Conservation (phyloP, 108 stramenopile genomes). For the Pseudonitzschia multiseries region DNA sequence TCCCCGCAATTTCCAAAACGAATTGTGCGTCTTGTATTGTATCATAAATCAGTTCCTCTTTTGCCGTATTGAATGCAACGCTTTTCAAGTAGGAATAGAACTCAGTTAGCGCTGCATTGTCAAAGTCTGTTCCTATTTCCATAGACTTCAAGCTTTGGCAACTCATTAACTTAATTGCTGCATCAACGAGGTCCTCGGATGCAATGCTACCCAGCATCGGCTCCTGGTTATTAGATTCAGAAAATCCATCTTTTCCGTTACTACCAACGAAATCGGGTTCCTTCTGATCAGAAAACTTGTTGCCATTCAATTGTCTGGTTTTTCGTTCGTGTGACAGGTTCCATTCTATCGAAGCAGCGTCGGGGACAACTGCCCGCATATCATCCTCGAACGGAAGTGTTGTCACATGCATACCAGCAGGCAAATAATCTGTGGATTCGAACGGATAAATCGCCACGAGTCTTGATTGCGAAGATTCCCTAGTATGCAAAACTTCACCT, state of each 20-base stretch:
- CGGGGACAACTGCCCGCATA: conserved; percentile 33
- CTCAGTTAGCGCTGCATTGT: conserved; percentile 64
- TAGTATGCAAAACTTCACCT: conserved; percentile 56
- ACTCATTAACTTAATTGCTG: conserved; percentile 55
- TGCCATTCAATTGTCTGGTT: neutral
- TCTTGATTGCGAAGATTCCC: conserved; percentile 43
- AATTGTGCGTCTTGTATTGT: conserved; percentile 34
- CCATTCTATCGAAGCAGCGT: conserved; percentile 27
- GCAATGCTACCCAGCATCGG: conserved; percentile 17
- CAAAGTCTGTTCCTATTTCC: conserved; percentile 52
- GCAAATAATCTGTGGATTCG: conserved; percentile 22
- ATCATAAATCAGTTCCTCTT: conserved; percentile 38
- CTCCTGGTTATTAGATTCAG: neutral
- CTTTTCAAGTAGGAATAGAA: conserved; percentile 72
- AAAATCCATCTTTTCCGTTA: neutral
- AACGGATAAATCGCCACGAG: conserved; percentile 69
- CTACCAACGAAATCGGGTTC: conserved; percentile 15
- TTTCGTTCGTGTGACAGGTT: neutral
- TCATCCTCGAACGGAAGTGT: conserved; percentile 72
- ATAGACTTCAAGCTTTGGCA: conserved; percentile 31
- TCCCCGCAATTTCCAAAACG: conserved; percentile 38
- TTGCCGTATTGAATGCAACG: conserved; percentile 48
- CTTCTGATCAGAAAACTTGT: neutral
- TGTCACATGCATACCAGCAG: conserved; percentile 51
- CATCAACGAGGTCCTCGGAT: conserved; percentile 47